A percentile compares a stretch with the other conserved stretches of the same genome.
Evolutionary conservation across 768 basidiomycete genomes (phyloP).

Genomic region (Coprinopsis sp.): DNA sequence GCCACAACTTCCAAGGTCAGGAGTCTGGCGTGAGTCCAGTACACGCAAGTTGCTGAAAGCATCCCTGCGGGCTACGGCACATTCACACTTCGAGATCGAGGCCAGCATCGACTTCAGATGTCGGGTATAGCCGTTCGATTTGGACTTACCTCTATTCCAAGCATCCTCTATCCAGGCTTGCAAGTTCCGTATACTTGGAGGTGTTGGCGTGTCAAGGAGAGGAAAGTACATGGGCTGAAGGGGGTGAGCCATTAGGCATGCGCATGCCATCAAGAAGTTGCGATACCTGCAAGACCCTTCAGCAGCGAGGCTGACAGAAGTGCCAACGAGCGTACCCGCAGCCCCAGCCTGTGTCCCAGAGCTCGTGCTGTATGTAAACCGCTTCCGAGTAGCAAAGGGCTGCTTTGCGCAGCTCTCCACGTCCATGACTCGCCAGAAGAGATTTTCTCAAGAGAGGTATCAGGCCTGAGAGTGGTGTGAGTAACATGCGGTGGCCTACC

Average conservation of each 20-base stretch:
- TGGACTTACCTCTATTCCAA: conserved; percentile 72
- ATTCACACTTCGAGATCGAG: too few relatives aligned
- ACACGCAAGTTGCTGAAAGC: too few relatives aligned
- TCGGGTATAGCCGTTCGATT: too few relatives aligned
- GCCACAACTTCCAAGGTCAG: too few relatives aligned
- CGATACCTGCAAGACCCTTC: conserved; percentile 52
- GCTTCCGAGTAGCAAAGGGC: conserved; percentile 59
- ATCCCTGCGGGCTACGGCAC: too few relatives aligned
- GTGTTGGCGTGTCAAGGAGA: conserved; percentile 48
- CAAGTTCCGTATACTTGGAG: conserved; percentile 69
- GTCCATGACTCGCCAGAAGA: conserved; percentile 46
- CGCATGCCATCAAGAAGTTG: conserved; percentile 77
- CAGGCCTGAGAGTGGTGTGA: conserved; percentile 43
- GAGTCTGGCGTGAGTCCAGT: too few relatives aligned
- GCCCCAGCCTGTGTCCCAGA: conserved; percentile 68
- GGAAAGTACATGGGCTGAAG: conserved; percentile 58
- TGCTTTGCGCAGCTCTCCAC: conserved; percentile 48
- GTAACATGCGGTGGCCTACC: neutral
- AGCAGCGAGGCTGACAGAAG: conserved; percentile 3
- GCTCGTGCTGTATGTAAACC: conserved; percentile 54
- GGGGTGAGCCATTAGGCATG: conserved; percentile 64
- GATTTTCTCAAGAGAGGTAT: conserved; percentile 59
- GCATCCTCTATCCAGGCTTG: conserved; percentile 80
- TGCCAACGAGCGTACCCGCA: conserved; percentile 50
- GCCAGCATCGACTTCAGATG: too few relatives aligned